Evolutionary conservation across 164 flowering plant genomes (phyloP).

Genomic region (Cinnamomum chago): DNA sequence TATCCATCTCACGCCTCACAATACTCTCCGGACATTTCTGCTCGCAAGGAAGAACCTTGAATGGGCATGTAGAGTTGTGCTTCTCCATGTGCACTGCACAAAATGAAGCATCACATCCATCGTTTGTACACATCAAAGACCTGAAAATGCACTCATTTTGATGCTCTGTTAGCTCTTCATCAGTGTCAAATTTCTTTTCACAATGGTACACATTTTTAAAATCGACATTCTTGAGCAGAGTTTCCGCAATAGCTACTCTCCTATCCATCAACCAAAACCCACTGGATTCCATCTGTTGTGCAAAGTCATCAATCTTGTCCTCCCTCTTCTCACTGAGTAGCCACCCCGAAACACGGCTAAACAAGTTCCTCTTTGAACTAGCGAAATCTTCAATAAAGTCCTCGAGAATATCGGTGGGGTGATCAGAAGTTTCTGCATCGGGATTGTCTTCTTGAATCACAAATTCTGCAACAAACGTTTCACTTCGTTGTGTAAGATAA

Average conservation of each 20-base stretch:
- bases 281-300: slow-evolving; percentile 73
- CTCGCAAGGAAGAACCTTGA: slow-evolving; percentile 74
- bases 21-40: slow-evolving; percentile 60
- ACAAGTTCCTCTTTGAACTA: slow-evolving; percentile 52
- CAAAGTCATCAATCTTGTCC: slow-evolving; percentile 82
- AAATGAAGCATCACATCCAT: slow-evolving; percentile 52
- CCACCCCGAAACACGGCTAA: slow-evolving; percentile 82
- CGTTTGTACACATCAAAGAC: slow-evolving; percentile 48
- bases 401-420: slow-evolving; percentile 66
- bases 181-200: slow-evolving; percentile 39
- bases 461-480: slow-evolving; percentile 62
- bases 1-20: slow-evolving; percentile 87
- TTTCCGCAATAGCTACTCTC: slow-evolving; percentile 56
- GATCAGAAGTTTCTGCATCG: slow-evolving; percentile 38
- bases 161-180: slow-evolving; percentile 51
- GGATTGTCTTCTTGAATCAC: slow-evolving; percentile 46
- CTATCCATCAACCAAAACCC: slow-evolving; percentile 70
- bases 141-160: slow-evolving; percentile 43
- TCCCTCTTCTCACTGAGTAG: slow-evolving; percentile 79
- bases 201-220: slow-evolving; percentile 56
- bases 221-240: slow-evolving; percentile 66
- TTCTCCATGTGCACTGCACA: slow-evolving; percentile 51
- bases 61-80: slow-evolving; percentile 68
- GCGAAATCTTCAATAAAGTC: slow-evolving; percentile 71
- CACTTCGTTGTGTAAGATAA: slow-evolving; percentile 57